Conservation (phyloP, 2,329 filamentous ascomycete genomes). For the Corinectria fuckeliana region DNA sequence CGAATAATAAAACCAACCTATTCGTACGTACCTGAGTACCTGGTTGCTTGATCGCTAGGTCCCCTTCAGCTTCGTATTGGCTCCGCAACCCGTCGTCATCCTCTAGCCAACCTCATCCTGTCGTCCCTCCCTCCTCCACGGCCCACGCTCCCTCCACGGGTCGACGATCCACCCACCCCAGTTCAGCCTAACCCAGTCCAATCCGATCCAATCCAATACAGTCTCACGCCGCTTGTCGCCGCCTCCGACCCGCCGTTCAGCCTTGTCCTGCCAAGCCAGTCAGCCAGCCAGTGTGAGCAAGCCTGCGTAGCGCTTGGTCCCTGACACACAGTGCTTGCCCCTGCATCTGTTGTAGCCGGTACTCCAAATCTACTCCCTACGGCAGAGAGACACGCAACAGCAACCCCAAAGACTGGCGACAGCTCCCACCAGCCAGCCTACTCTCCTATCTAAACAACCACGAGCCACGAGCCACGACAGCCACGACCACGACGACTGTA, state of each 20-base stretch:
- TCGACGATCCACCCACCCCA: background rate
- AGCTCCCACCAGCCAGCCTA: background rate
- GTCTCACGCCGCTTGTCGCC: slow-evolving; percentile 10
- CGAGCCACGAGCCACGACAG: slow-evolving; percentile 12
- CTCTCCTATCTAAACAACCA: slow-evolving; percentile 22
- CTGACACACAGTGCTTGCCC: slow-evolving; percentile 28
- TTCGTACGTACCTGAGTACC: background rate
- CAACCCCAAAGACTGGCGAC: slow-evolving; percentile 21
- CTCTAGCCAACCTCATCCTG: slow-evolving; percentile 14
- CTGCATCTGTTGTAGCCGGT: slow-evolving; percentile 34
- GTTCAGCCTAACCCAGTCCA: too few relatives aligned
- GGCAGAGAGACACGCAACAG: slow-evolving; percentile 36
- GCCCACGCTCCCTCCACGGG: slow-evolving; percentile 4
- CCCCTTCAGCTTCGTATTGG: slow-evolving; percentile 17
- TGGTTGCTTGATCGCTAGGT: slow-evolving; percentile 1
- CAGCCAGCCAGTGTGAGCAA: slow-evolving; percentile 16
- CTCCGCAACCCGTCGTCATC: slow-evolving; percentile 18
- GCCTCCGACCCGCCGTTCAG: slow-evolving; percentile 20
- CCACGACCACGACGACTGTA: slow-evolving; percentile 4
- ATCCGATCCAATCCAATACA: slow-evolving; percentile 13
- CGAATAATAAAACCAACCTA: background rate
- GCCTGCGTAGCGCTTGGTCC: slow-evolving; percentile 21
- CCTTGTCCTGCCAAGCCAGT: slow-evolving; percentile 24
- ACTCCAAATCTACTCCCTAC: slow-evolving; percentile 32
- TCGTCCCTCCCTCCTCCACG: slow-evolving; percentile 5